phyloP scores from a whole-genome alignment of 768 basidiomycete species.

The Auriscalpium microsporum region DNA sequence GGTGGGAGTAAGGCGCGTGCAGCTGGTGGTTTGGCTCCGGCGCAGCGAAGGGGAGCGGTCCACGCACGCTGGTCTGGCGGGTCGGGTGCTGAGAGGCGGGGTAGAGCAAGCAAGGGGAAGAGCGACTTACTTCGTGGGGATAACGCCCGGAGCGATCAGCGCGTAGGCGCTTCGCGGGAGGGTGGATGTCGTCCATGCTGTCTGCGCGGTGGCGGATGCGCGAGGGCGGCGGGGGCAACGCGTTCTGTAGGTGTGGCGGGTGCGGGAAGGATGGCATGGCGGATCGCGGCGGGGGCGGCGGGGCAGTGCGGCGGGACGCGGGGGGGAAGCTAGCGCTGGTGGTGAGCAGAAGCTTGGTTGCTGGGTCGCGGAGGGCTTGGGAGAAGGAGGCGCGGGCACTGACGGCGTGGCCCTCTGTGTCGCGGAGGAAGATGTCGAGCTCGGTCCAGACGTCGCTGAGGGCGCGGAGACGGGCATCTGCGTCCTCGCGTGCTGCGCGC shows the following conservation, averaged over 20 bases:
- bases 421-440: slow-evolving; percentile 12
- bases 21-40: slow-evolving; percentile 11
- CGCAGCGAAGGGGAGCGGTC: slow-evolving; percentile 13
- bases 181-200: slow-evolving; percentile 36
- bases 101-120: not conserved
- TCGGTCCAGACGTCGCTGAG: slow-evolving; percentile 13
- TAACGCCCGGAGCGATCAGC: slow-evolving; percentile 29
- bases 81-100: slow-evolving; percentile 12
- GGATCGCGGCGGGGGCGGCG: slow-evolving; percentile 4
- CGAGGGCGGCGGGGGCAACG: slow-evolving; percentile 17
- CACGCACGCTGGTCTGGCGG: slow-evolving; percentile 11
- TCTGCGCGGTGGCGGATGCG: slow-evolving; percentile 37
- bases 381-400: slow-evolving; percentile 14
- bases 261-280: slow-evolving; percentile 5
- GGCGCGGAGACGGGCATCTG: slow-evolving; percentile 10
- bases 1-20: slow-evolving; percentile 20
- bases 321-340: slow-evolving; percentile 2
- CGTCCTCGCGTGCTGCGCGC: slow-evolving; percentile 12
- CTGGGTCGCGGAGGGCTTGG: slow-evolving; percentile 12
- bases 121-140: slow-evolving; percentile 20
- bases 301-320: not conserved
- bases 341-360: slow-evolving; percentile 8
- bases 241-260: not conserved
- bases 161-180: slow-evolving; percentile 42
- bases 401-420: slow-evolving; percentile 6